A percentile compares a stretch with the other conserved stretches of the same genome.
Evolutionary conservation across 768 basidiomycete species (phyloP).

Genomic region (Collybia nuda): DNA sequence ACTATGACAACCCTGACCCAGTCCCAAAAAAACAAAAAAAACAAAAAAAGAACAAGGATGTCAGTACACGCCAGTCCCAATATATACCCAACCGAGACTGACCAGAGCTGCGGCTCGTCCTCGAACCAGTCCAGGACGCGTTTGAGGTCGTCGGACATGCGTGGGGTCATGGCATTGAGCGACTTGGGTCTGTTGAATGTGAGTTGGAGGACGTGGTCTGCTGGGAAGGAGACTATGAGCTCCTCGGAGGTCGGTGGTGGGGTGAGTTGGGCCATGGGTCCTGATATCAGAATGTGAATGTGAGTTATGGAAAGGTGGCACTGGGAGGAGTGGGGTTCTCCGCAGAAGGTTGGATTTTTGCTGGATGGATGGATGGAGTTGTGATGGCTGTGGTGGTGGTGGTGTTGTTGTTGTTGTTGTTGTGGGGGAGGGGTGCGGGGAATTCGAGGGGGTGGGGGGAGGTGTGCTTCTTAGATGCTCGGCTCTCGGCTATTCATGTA

Average conservation of each 20-base stretch:
- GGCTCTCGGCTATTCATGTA: background rate
- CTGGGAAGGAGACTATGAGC: slow-evolving; percentile 36
- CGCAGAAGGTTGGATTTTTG: too few species aligned
- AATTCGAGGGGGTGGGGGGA: too few species aligned
- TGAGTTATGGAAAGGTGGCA: too few species aligned
- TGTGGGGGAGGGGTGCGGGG: background rate
- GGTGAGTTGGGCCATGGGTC: slow-evolving; percentile 16
- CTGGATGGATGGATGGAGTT: too few species aligned
- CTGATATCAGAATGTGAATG: too few species aligned
- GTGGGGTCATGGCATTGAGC: slow-evolving; percentile 74
- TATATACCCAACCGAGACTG: too few species aligned
- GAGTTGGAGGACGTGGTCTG: slow-evolving; percentile 37
- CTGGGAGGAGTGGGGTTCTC: slow-evolving; percentile 3
- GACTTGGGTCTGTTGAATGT: slow-evolving; percentile 63
- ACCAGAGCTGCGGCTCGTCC: slow-evolving; percentile 72
- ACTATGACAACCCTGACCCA: slow-evolving; percentile 65
- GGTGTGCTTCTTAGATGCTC: background rate
- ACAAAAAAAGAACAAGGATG: too few species aligned
- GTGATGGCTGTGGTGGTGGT: too few species aligned
- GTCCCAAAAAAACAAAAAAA: background rate
- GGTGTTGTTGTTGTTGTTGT: too few species aligned
- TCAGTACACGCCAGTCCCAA: too few species aligned
- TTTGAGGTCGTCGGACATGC: slow-evolving; percentile 53
- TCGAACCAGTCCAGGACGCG: slow-evolving; percentile 72
- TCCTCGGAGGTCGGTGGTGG: slow-evolving; percentile 32